Evolutionary conservation across 176 grass and related monocot genomes (phyloP), one percentile per base, ranked within the genome.

Genomic region (Coix lacrymajobi): DNA sequence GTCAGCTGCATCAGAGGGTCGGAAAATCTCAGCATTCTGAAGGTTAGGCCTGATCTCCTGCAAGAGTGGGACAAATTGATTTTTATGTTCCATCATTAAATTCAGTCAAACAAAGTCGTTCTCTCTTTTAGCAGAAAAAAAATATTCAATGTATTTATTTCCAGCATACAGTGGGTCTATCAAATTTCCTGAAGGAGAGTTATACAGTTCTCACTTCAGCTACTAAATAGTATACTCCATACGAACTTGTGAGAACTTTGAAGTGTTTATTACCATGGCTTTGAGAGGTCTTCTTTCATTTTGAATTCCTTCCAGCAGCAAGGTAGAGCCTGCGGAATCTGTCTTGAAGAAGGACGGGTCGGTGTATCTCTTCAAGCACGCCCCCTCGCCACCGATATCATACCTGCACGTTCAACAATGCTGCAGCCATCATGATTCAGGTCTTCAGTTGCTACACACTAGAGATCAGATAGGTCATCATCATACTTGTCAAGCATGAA

Each of bases 401-500:
- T 94, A 99, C 85, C 96, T 99, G 85, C 22, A 73, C 52, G 24
- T 78, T 14, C 62, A 89, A 65, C 22, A 63, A 68, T 68, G 33
- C 54, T 71, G 37, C 36, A 69, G 48, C 73, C 15, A 37, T 48
- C 74, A 91, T 57, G 31, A 62, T 57, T 12, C 66, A 87, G 66
- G 22, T 37, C 20, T 62, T 33, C 72, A 3, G 39, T 58, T 78
- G 26, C 13, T 86, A 81, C 37, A 89, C 30, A 69, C 14, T 56
- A 28, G 49, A 76, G 56, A 24, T 58, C 41, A 76, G 56, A 24
- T 58, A 28, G 1, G 29, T 36, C 75, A 40, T 43, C 75, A 63
- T 65, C 81, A 36, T 94, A 99, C 96, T 96, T 99, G 80, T 99
- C 96, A 56, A 99, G 89, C 83, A 87, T 92, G 77, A 94, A 94